phyloP scores from a whole-genome alignment of 495 filamentous ascomycete genomes.

The Aspergillus asperescens region DNA sequence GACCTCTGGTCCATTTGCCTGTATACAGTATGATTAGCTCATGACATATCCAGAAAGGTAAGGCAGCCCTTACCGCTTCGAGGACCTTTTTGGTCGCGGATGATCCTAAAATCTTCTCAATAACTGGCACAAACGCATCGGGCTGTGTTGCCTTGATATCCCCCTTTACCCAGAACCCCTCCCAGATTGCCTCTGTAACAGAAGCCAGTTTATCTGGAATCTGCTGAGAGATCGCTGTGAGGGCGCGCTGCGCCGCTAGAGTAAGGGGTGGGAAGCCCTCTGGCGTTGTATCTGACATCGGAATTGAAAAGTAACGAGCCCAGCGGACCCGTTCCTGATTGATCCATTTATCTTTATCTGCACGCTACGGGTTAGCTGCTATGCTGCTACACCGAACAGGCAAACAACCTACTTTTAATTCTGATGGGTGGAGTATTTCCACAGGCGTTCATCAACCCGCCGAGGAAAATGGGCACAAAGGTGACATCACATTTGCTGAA shows the following conservation, averaged over 20 bases:
- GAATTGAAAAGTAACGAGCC: conserved; percentile 53
- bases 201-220: conserved; percentile 39
- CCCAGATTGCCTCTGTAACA: conserved; percentile 48
- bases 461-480: conserved; percentile 65
- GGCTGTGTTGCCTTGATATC: conserved; percentile 43
- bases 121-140: conserved; percentile 41
- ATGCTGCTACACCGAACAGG: background rate
- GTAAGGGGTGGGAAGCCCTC: conserved; percentile 58
- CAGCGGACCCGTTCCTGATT: conserved; percentile 56
- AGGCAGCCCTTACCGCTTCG: conserved; percentile 22
- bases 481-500: conserved; percentile 56
- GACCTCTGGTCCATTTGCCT: conserved; percentile 29
- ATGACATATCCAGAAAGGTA: background rate
- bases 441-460: conserved; percentile 62
- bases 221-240: conserved; percentile 35
- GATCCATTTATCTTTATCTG: conserved; percentile 68
- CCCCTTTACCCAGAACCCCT: conserved; percentile 54
- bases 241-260: conserved; percentile 45
- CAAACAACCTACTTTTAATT: conserved; percentile 55
- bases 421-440: conserved; percentile 58
- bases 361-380: background rate
- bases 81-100: conserved; percentile 39
- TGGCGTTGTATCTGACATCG: conserved; percentile 47
- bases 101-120: conserved; percentile 49
- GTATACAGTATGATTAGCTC: background rate